Evolutionary conservation across 768 basidiomycete genomes (phyloP).

Genomic region (Trametes villosa): DNA sequence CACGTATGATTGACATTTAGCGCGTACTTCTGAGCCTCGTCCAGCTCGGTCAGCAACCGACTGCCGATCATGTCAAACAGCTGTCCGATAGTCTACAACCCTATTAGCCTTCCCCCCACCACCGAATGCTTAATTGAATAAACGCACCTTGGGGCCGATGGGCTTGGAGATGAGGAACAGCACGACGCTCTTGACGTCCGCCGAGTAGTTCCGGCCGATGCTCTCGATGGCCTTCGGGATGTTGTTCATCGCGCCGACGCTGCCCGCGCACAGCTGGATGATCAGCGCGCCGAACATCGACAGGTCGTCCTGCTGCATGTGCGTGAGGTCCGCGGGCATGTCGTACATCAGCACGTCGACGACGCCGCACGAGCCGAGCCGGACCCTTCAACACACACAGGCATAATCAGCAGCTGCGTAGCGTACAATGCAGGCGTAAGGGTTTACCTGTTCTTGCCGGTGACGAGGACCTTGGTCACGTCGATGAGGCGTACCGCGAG

Average conservation of each 20-base stretch:
- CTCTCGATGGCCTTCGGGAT: slow-evolving; percentile 74
- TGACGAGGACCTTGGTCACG: slow-evolving; percentile 83
- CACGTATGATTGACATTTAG: background rate
- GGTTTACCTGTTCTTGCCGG: slow-evolving; percentile 82
- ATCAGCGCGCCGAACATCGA: slow-evolving; percentile 84
- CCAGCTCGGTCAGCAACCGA: slow-evolving; percentile 76
- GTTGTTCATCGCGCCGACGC: slow-evolving; percentile 59
- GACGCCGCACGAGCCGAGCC: slow-evolving; percentile 86
- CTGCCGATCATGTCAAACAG: slow-evolving; percentile 80
- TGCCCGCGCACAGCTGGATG: slow-evolving; percentile 77
- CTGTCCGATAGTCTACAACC: slow-evolving; percentile 69
- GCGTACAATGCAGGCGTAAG: background rate
- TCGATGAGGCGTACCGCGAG: slow-evolving; percentile 85
- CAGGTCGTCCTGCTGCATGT: slow-evolving; percentile 87
- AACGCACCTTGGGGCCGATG: slow-evolving; percentile 59
- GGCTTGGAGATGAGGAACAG: slow-evolving; percentile 79
- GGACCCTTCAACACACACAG: slow-evolving; percentile 51
- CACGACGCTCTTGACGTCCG: slow-evolving; percentile 81
- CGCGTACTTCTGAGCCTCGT: slow-evolving; percentile 78
- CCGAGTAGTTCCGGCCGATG: slow-evolving; percentile 73
- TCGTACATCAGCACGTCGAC: slow-evolving; percentile 86
- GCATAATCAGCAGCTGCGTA: no score
- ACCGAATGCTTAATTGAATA: background rate
- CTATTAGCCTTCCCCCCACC: background rate
- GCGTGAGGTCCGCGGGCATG: slow-evolving; percentile 52